Base-by-base conservation (phyloP, 2,329 filamentous ascomycete genomes). In the Aphanoascus verrucosus region DNA sequence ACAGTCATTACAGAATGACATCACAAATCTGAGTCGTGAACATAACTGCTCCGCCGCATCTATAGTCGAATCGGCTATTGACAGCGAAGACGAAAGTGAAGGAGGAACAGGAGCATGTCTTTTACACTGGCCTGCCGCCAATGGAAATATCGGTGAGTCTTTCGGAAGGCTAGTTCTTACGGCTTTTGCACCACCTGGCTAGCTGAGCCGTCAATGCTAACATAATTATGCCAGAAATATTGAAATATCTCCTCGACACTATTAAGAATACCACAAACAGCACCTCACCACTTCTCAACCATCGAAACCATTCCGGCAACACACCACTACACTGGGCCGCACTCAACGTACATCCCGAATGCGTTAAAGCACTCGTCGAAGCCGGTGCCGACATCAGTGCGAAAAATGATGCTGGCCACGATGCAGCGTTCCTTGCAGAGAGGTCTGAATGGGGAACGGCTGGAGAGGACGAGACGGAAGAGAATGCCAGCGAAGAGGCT, bases 301-400 rank as follows among this genome's bases (percentile, higher is more conserved):
- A 73, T 67, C 76, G 79, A 57, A 98, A 98, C 64, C 75, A 82
- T 57, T 84, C 86, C 44, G 90, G 89, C 43, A 97, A 96, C 72
- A 96, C 91, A 0, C 81, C 88, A 0, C 75, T 98, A 55, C 93
- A 98, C 72, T 97, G 90, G 90, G 91, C 91, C 0, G 86, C 88
- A 0, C 74, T 96, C 53, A 93, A 94, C 52, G 90, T 90, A 1
- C 90, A 96, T 63, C 73, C 97, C 2, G 80, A 84, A 5, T 80
- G 83, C 2, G 88, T 95, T 5, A 86, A 90, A 72, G 71, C 82
- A 0, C 77, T 98, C 11, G 76, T 95, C 1, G 81, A 83, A 43
- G 75, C 81, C 2, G 89, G 88, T 1, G 89, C 89, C 1, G 84
- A 88, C 55, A 83, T 89, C 3, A 82, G 82, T 9, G 73, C 88